Evolutionary conservation across 2,329 filamentous ascomycete genomes (phyloP), one percentile per base, ranked within the genome.

Genomic region (Xylaria sp.): DNA sequence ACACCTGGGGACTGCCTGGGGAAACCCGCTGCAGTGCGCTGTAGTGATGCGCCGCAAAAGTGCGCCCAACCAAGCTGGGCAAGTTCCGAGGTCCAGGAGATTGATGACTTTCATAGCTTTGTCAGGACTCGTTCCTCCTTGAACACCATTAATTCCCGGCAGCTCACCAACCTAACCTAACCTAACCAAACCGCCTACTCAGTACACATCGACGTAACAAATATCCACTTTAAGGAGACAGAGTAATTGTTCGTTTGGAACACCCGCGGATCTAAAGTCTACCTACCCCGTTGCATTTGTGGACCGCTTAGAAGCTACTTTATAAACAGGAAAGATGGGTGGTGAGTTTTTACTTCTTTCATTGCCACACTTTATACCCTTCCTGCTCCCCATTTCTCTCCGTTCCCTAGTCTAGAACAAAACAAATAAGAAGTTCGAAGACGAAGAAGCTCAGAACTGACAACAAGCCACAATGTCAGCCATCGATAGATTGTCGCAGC

Each of bases 401-500:
- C 18, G 0, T 21, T 53, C 29, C 10, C n/a, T 21, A 12, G 16
- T 47, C 54, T 4, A 37, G 23, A 48, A 25, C 51, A 61, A 44
- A n/a, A 50, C 63, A 25, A 29, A 35, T n/a, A 32, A 63, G 25
- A 47, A 4, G 8, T 35, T 29, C 13, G 37, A 32, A 10, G 21
- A 54, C 23, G 9, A 37, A 32, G 42, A 13, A 37, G 44, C 27
- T 35, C n/a, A 58, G 3, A 25, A 60, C 65, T 71, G 48, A 69
- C 68, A 61, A 62, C 37, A 3, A 29, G 62, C 35, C 42, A 42
- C 29, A 29, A 71, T 64, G 60, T 29, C 75, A 89, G 87, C 87
- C 75, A 79, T 86, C 76, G 87, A 89, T 72, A 82, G 87, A 81
- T 81, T 89, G 69, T 82, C 84, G 61, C 87, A 90, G 76, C 85